These are phyloP conservation scores for Dendrothele bispora DNA, from an alignment of 768 basidiomycete genomes.

Conservation along the genomic window DNA sequence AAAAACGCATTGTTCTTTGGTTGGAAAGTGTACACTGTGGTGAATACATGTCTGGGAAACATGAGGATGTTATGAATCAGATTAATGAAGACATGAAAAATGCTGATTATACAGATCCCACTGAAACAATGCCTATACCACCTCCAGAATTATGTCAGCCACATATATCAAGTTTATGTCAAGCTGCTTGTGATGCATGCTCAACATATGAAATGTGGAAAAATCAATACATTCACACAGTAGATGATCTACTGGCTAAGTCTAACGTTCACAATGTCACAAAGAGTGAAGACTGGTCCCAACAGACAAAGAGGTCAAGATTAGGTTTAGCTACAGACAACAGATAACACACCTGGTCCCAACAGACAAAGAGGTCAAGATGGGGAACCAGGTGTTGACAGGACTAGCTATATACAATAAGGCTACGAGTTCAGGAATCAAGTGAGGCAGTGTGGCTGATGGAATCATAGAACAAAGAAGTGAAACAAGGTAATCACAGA, in stretches of 20 bases:
- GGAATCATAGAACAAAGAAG: no score
- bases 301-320: no score
- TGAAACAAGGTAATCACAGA: no score
- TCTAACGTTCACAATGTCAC: constrained; percentile 34
- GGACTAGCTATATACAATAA: no score
- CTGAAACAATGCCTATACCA: constrained; percentile 17
- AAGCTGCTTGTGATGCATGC: not conserved
- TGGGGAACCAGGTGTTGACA: no score
- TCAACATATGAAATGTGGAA: constrained; percentile 8
- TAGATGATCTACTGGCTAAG: constrained; percentile 25
- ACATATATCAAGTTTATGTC: constrained; percentile 1
- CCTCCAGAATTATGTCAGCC: constrained; percentile 17
- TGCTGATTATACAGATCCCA: constrained; percentile 18
- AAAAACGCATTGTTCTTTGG: constrained; percentile 19
- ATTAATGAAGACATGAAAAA: constrained; percentile 1
- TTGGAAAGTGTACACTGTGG: constrained; percentile 24
- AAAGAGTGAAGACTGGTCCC: no score
- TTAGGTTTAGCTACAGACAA: no score
- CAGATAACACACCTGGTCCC: no score
- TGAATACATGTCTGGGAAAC: constrained; percentile 27
- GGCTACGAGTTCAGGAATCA: no score
- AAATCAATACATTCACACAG: constrained; percentile 10
- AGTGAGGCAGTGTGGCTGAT: no score
- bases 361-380: no score
- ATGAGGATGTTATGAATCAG: constrained; percentile 18